Percentiles rank a stretch among this genome's conserved stretches.
phyloP scores from a whole-genome alignment of 2,329 filamentous ascomycete genomes.

The Aureobasidium sp. region DNA sequence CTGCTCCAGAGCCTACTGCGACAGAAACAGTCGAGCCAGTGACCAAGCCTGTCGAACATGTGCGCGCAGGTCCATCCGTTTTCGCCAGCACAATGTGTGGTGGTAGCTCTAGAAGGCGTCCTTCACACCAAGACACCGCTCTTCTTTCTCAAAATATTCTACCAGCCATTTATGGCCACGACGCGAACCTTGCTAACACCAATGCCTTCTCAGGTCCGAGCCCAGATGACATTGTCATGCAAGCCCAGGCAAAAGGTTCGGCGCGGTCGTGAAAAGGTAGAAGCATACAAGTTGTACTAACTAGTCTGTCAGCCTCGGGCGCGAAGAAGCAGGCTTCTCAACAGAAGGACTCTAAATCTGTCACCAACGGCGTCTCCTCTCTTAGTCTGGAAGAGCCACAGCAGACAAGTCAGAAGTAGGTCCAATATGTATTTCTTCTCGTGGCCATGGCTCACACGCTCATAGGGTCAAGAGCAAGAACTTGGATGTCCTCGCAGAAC shows the following conservation, averaged over 20 bases:
- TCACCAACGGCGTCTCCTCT: constrained; percentile 43
- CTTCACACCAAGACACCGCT: not conserved
- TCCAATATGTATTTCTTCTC: not conserved
- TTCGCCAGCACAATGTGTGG: constrained; percentile 16
- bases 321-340: constrained; percentile 18
- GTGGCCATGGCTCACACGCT: not conserved
- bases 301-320: constrained; percentile 20
- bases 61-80: constrained; percentile 15
- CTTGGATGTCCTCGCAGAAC: constrained; percentile 74
- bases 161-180: constrained; percentile 36
- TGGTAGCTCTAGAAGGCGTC: not conserved
- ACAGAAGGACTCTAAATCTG: constrained; percentile 28
- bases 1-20: not conserved
- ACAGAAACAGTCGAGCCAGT: not conserved
- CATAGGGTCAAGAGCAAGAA: constrained; percentile 60
- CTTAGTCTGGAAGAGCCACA: constrained; percentile 45
- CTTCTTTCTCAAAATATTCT: constrained; percentile 22
- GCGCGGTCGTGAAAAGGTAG: constrained; percentile 16
- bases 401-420: constrained; percentile 9
- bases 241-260: constrained; percentile 59
- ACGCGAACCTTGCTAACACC: constrained; percentile 36
- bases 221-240: constrained; percentile 81
- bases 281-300: not conserved
- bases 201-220: constrained; percentile 76
- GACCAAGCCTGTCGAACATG: not conserved